Evolutionary conservation across 73 alveolate genomes (phyloP), one percentile per base, ranked within the genome.

Genomic region (Tetrahymena malaccensis): DNA sequence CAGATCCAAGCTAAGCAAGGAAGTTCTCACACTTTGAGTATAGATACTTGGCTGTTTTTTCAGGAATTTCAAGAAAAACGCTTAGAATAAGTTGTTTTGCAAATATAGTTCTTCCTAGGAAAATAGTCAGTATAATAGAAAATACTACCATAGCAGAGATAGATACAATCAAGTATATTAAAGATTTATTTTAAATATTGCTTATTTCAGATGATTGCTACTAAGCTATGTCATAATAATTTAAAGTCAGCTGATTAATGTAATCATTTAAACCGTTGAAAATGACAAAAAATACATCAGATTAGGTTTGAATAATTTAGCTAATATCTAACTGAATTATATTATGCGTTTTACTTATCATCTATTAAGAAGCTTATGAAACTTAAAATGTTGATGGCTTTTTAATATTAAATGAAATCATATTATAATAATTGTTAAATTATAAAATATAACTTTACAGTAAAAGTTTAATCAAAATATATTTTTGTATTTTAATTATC

Each of bases 1-100:
- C 94, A 6, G 97, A 95, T 0, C 95, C 84, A 43, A 95, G 93
- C 84, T 95, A 38, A n/a, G 84, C 85, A 22, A 95, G 84, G 94
- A 95, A 95, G 84, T 95, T 95, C 37, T 95, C 97, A 55, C 97
- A 95, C 93, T 95, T 95, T 0, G 97, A 85, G 34, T 95, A 95
- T n/a, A 95, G 84, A 55, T 50, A 43, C 85, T 95, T 95, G 25
- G 97, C 97, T 13, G 97, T 95, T 93, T 95, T 89, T 34, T 95
- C 97, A 33, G 97, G 97, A 35, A 95, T 95, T 35, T 95, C 97
- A 8, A 95, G 84, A 56, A 95, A 95, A 50, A 95, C 94, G 38
- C 97, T 95, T 34, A 95, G 93, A 10, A 95, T 95, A 17, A 70
- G 89, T 33, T 70, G 19, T 21, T 70, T 70, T 11, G 89, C 89